These are phyloP conservation scores for Dipteronia sinensis DNA, from an alignment of 345 rosid species.

Conservation along the genomic window DNA sequence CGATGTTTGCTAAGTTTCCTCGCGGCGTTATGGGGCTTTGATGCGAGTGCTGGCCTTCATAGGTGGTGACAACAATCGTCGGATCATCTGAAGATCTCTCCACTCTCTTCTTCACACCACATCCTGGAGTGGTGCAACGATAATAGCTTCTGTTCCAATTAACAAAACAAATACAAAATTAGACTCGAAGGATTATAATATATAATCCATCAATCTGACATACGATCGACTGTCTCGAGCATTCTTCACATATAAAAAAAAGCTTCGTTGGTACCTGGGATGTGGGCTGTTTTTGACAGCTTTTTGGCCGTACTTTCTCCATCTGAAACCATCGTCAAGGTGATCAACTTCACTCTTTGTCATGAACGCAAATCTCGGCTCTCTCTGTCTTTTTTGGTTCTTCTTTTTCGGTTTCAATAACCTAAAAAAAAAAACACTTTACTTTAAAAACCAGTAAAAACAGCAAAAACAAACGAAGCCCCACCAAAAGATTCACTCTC, in stretches of 20 bases:
- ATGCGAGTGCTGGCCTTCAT: constrained; percentile 93
- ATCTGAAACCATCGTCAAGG: constrained; percentile 93
- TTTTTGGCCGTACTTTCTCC: constrained; percentile 99
- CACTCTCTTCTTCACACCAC: constrained; percentile 98
- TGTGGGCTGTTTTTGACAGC: constrained; percentile 96
- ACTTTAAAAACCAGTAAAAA: not conserved
- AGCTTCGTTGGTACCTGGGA: constrained; percentile 64
- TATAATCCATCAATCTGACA: too few relatives aligned
- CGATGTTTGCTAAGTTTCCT: constrained; percentile 60
- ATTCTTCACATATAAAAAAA: too few relatives aligned
- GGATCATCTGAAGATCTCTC: constrained; percentile 92
- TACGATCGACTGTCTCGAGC: too few relatives aligned
- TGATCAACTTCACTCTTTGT: constrained; percentile 95
- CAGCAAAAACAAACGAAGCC: not conserved
- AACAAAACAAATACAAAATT: not conserved
- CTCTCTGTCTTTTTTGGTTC: constrained; percentile 77
- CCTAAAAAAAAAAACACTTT: constrained; percentile 40
- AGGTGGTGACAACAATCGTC: constrained; percentile 81
- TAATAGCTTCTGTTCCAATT: constrained; percentile 81
- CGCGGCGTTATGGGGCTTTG: constrained; percentile 75
- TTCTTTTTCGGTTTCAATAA: constrained; percentile 79
- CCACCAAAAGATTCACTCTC: not conserved
- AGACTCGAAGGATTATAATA: not conserved
- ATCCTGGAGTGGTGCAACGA: constrained; percentile 91
- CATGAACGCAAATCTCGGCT: constrained; percentile 92